Evolutionary conservation across 495 filamentous ascomycete genomes (phyloP).

Genomic region (Melanomma pulvis-pyrius): DNA sequence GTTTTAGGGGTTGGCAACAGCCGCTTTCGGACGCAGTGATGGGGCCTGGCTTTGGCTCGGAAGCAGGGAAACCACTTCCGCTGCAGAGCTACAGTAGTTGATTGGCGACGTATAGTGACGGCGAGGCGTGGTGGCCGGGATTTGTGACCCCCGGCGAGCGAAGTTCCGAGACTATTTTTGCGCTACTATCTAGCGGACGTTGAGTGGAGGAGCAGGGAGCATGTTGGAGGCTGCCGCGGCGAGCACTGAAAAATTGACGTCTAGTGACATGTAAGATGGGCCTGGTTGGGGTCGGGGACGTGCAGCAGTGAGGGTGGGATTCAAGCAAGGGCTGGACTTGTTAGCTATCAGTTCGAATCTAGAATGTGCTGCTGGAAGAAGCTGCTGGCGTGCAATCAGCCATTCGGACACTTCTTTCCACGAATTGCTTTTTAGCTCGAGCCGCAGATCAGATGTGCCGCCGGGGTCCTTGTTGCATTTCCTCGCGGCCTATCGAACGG

Average conservation of each 20-base stretch:
- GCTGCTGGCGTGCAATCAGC: neutral
- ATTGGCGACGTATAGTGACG: conserved; percentile 9
- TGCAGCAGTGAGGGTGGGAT: neutral
- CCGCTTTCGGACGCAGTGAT: conserved; percentile 5
- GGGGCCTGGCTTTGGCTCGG: neutral
- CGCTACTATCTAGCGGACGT: conserved; percentile 1
- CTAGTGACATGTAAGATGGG: neutral
- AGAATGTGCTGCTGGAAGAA: neutral
- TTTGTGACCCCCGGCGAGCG: neutral
- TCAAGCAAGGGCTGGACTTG: neutral
- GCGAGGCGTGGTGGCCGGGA: neutral
- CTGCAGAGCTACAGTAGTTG: conserved; percentile 7
- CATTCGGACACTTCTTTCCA: neutral
- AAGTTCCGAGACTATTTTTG: neutral
- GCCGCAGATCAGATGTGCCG: neutral
- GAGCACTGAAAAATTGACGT: neutral
- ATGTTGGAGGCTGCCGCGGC: conserved; percentile 1
- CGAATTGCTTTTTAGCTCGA: neutral
- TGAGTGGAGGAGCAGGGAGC: neutral
- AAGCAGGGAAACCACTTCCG: conserved; percentile 6
- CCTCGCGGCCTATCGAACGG: neutral
- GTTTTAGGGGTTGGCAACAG: neutral
- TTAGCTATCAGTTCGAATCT: neutral
- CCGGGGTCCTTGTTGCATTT: neutral
- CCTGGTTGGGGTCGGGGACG: neutral